Evolutionary conservation across 805 yeast species (phyloP).

Genomic region (Sugiyamaella smithiae): DNA sequence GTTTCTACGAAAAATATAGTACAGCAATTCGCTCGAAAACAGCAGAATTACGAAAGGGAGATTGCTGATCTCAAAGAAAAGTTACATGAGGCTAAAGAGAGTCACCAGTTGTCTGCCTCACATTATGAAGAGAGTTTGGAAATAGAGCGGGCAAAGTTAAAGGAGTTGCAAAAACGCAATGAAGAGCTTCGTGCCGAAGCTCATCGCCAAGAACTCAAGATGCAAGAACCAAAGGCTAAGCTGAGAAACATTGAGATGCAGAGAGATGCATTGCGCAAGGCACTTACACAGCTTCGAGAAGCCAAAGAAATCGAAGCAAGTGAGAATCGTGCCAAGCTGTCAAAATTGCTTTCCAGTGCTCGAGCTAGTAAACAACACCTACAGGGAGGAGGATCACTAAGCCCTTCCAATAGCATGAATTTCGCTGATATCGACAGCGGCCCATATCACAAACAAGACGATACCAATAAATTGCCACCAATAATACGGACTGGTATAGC

Average conservation of each 20-base stretch:
- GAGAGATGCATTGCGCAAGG: constrained; percentile 24
- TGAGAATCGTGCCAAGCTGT: constrained; percentile 13
- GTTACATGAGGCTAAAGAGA: constrained; percentile 23
- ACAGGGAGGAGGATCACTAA: background rate
- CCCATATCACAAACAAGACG: too few species aligned
- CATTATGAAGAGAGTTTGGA: constrained; percentile 27
- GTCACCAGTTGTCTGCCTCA: constrained; percentile 17
- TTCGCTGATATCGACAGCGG: too few species aligned
- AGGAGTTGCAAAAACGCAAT: constrained; percentile 21
- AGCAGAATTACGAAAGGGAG: background rate
- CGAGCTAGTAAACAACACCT: background rate
- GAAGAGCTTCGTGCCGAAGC: constrained; percentile 10
- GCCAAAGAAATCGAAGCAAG: constrained; percentile 25
- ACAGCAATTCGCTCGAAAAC: background rate
- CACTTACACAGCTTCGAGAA: constrained; percentile 21
- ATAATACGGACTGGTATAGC: constrained; percentile 1
- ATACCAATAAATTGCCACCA: background rate
- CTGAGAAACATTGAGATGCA: constrained; percentile 20
- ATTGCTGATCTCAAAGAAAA: constrained; percentile 1
- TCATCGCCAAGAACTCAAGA: background rate
- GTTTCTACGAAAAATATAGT: background rate
- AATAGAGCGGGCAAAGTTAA: constrained; percentile 19
- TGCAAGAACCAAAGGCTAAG: constrained; percentile 16
- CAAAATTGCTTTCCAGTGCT: background rate
- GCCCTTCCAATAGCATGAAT: background rate